phyloP scores from a whole-genome alignment of 2,329 filamentous ascomycete species.

The Shiraia bambusicola region DNA sequence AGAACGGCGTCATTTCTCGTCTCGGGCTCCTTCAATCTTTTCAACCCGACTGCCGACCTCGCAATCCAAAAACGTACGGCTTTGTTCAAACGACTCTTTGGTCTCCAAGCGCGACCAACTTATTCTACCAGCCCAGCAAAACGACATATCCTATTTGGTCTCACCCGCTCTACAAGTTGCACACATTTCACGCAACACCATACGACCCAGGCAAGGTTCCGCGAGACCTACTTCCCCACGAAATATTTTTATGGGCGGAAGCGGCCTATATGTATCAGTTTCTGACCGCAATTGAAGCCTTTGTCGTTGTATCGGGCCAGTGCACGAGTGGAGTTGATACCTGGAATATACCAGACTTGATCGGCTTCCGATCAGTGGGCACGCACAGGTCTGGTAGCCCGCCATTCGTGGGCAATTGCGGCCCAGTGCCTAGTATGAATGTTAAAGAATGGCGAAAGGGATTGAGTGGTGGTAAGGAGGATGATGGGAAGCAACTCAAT shows the following conservation, averaged over 20 bases:
- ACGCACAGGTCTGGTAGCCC: too few species aligned
- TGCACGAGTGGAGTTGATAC: neutral
- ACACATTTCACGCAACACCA: constrained; percentile 1
- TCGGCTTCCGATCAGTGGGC: neutral
- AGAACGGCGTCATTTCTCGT: constrained; percentile 12
- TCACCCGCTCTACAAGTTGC: constrained; percentile 1
- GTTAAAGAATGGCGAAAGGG: neutral
- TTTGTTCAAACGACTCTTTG: constrained; percentile 6
- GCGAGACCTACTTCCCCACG: constrained; percentile 8
- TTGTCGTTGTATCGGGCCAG: constrained; percentile 1
- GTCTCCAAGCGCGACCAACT: neutral
- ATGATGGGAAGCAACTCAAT: neutral
- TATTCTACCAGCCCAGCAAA: neutral
- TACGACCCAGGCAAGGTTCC: neutral
- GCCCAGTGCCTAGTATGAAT: neutral
- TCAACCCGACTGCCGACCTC: neutral
- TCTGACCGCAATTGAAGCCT: constrained; percentile 6
- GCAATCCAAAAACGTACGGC: neutral
- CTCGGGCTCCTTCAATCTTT: constrained; percentile 15
- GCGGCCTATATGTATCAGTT: neutral
- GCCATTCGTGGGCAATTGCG: neutral
- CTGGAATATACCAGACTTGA: neutral
- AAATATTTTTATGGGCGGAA: constrained; percentile 12
- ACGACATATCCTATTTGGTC: constrained; percentile 3
- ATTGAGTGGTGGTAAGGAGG: neutral